Percentiles rank a stretch among this genome's conserved stretches.
These are phyloP conservation scores for Glonium stellatum DNA, from an alignment of 495 filamentous ascomycete species.

Conservation along the genomic window DNA sequence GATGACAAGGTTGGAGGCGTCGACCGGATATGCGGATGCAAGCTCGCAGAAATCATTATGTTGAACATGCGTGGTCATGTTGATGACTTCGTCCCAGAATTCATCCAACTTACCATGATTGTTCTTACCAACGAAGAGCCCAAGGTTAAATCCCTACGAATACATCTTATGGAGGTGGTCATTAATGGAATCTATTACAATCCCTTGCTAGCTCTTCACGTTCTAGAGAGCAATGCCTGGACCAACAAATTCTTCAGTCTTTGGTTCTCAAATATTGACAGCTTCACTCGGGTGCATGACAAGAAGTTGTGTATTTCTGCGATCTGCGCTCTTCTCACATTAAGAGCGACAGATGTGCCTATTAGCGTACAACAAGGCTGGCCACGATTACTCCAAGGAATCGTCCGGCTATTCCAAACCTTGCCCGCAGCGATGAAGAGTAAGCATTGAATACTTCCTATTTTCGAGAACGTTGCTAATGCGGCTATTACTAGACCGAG, in stretches of 20 bases:
- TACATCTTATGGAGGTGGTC: slow-evolving; percentile 98
- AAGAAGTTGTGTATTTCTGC: slow-evolving; percentile 96
- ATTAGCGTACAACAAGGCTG: slow-evolving; percentile 87
- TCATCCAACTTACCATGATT: slow-evolving; percentile 81
- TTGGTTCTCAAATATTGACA: slow-evolving; percentile 95
- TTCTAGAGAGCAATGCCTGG: slow-evolving; percentile 84
- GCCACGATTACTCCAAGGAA: slow-evolving; percentile 89
- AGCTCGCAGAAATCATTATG: slow-evolving; percentile 95
- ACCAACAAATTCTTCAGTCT: slow-evolving; percentile 99
- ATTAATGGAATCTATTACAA: slow-evolving; percentile 99
- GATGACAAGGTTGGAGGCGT: slow-evolving; percentile 90
- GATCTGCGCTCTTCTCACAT: slow-evolving; percentile 73
- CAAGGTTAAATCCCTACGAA: slow-evolving; percentile 81
- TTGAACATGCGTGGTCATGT: slow-evolving; percentile 86
- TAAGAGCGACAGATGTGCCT: slow-evolving; percentile 72
- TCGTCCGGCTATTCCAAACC: slow-evolving; percentile 85
- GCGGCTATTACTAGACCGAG: slow-evolving; percentile 53
- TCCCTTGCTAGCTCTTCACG: slow-evolving; percentile 69
- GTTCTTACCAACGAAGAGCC: slow-evolving; percentile 65
- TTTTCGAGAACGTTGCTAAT: neutral
- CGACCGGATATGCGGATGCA: slow-evolving; percentile 97
- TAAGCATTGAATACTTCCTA: slow-evolving; percentile 26
- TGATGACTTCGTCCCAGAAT: slow-evolving; percentile 77
- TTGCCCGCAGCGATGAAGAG: slow-evolving; percentile 79
- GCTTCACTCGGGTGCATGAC: slow-evolving; percentile 89